Base-by-base conservation (phyloP, 2,329 filamentous ascomycete species). In the Westerdykella ornata region DNA sequence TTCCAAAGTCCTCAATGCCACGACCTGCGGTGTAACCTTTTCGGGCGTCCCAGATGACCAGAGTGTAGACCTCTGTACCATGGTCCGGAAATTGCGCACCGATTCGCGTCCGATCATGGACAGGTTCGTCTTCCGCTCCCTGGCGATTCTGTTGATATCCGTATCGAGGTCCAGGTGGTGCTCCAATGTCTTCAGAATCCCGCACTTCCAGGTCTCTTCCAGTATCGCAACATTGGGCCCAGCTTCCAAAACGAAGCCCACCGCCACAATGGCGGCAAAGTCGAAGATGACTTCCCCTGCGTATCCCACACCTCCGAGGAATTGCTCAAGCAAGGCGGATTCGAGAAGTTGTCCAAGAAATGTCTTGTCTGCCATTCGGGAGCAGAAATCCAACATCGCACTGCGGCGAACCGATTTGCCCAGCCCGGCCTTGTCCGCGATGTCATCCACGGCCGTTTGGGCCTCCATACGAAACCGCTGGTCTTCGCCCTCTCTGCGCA, bases 331-430 rank as follows among this genome's bases (percentile, higher is more conserved):
- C 42, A 84, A 78, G 5, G 80, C 79, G 50, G 87, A 82, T 46
- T 88, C 82, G 15, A 84, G 74, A 53, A 95, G 88, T 46, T 85
- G 81, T 14, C 73, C 72, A 19, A 78, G 70, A 52, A 85, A 88
- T 1, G 71, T 71, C 53, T 81, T 80, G 37, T 82, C 72, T 3
- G 67, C 51, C 42, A 81, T 63, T 49, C 76, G 78, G 18, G 60
- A 62, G 38, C 72, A 72, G n/a, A 82, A 61, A 39, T 80, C 76
- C 30, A 78, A 61, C 45, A 81, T 66, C 2, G 73, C 73, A 52
- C 68, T 76, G 33, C 77, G 71, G 44, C 72, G 68, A 26, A 69
- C 67, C 3, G 73, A 73, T 13, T 63, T 56, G 13, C 72, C 69
- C 28, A 65, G 66, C 3, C 45, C 51, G 9, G 60, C 60, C 19